Conservation (phyloP, 768 basidiomycete genomes). For the Pleurotus tuber-regium region DNA sequence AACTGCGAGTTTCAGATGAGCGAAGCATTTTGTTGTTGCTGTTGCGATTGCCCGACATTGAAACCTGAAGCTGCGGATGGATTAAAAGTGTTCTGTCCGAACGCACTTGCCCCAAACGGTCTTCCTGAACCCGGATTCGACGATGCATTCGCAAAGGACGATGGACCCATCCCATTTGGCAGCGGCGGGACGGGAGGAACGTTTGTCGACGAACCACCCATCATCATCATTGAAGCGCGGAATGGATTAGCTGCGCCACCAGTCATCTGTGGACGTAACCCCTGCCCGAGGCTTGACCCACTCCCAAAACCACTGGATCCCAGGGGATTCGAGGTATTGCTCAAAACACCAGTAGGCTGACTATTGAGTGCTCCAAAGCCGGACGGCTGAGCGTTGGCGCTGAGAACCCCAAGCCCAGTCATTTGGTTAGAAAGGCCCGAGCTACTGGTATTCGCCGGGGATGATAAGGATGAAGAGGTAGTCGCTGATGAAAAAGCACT, state of each 20-base stretch:
- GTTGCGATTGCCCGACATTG: constrained; percentile 20
- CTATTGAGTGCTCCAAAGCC: constrained; percentile 27
- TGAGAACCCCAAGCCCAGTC: constrained; percentile 17
- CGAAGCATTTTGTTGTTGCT: constrained; percentile 42
- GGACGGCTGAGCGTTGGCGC: constrained; percentile 31
- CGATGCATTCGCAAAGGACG: constrained; percentile 5
- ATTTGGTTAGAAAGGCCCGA: constrained; percentile 9
- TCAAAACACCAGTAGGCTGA: constrained; percentile 38
- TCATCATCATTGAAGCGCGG: constrained; percentile 55
- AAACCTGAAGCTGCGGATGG: not conserved
- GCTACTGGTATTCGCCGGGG: constrained; percentile 27
- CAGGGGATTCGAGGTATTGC: constrained; percentile 31
- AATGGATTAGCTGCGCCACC: constrained; percentile 65
- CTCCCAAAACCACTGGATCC: constrained; percentile 14
- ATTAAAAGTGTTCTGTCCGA: constrained; percentile 11
- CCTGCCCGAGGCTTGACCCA: constrained; percentile 41
- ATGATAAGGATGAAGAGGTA: constrained; percentile 9
- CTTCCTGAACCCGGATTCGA: not conserved
- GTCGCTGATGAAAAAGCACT: constrained; percentile 14
- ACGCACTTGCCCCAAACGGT: constrained; percentile 5
- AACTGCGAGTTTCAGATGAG: constrained; percentile 36
- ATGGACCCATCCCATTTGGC: constrained; percentile 12
- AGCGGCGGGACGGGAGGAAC: constrained; percentile 18
- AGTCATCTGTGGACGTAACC: constrained; percentile 61
- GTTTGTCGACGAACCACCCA: constrained; percentile 6